Conservation (phyloP, 805 yeast genomes). For the Sporopachydermia quercuum region DNA sequence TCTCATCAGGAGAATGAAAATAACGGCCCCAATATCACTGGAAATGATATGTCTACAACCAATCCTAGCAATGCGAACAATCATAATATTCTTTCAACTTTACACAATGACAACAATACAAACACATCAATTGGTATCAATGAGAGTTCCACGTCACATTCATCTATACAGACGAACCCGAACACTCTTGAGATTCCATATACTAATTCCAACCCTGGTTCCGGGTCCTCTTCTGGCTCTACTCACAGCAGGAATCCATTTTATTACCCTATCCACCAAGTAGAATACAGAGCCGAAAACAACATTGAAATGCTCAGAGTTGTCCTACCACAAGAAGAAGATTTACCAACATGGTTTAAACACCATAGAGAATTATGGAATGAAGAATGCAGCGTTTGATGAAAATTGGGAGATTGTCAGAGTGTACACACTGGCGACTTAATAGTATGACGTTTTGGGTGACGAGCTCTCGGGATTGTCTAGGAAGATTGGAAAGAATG, state of each 20-base stretch:
- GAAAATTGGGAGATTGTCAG: too few species aligned
- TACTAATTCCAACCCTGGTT: constrained; percentile 12
- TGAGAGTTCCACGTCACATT: constrained; percentile 10
- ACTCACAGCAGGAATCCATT: constrained; percentile 17
- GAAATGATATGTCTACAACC: too few species aligned
- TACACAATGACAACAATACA: constrained; percentile 7
- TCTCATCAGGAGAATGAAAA: constrained; percentile 13
- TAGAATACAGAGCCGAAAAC: constrained; percentile 19
- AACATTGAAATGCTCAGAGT: constrained; percentile 27
- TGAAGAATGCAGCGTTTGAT: constrained; percentile 20
- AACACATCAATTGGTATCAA: constrained; percentile 16
- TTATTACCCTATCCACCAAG: constrained; percentile 27
- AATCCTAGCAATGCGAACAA: background rate
- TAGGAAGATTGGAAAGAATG: too few species aligned
- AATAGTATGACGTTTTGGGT: too few species aligned
- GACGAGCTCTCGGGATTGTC: too few species aligned
- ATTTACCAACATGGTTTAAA: constrained; percentile 66
- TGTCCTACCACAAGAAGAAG: constrained; percentile 43
- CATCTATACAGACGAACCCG: constrained; percentile 9
- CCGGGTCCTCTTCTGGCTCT: constrained; percentile 19
- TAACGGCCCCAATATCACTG: constrained; percentile 13
- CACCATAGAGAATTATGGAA: constrained; percentile 58
- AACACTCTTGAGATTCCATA: constrained; percentile 4
- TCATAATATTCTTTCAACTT: too few species aligned
- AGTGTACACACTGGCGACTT: too few species aligned